Evolutionary conservation across 805 yeast genomes (phyloP).

Genomic region (Torulaspora gathmanii): DNA sequence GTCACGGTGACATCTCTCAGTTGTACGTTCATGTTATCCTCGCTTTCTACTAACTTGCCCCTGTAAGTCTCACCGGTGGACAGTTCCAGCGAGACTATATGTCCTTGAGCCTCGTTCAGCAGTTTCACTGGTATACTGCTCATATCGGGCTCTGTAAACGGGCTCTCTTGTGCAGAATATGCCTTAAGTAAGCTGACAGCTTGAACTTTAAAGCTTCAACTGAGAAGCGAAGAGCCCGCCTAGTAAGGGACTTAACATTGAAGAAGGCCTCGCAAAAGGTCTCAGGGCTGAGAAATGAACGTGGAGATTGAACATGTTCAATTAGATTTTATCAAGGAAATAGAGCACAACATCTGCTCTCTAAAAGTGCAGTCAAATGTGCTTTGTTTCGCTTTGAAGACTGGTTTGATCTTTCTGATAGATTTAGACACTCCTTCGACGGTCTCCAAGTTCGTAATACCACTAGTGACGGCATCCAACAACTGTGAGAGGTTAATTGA

Average conservation of each 20-base stretch:
- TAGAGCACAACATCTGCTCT: conserved; percentile 42
- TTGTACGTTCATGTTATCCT: conserved; percentile 93
- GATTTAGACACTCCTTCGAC: conserved; percentile 61
- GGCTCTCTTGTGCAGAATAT: not conserved
- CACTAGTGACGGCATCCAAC: conserved; percentile 21
- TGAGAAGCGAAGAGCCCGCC: not conserved
- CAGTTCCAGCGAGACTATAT: conserved; percentile 74
- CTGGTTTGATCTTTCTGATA: conserved; percentile 57
- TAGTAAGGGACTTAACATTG: not conserved
- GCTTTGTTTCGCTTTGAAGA: conserved; percentile 49
- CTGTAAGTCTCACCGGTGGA: conserved; percentile 81
- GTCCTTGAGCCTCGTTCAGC: conserved; percentile 86
- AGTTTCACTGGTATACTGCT: conserved; percentile 69
- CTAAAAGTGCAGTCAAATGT: conserved; percentile 53
- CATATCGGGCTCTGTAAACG: conserved; percentile 9
- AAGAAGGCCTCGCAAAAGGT: conserved; percentile 1
- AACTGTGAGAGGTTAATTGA: conserved; percentile 22
- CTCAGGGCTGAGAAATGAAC: conserved; percentile 15
- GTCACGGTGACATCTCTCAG: conserved; percentile 77
- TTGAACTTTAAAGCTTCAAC: not conserved
- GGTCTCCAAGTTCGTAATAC: conserved; percentile 42
- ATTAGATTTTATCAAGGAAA: conserved; percentile 50
- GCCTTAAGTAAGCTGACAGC: not conserved
- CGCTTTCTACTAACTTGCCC: conserved; percentile 81
- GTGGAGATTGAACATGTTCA: conserved; percentile 37